A percentile compares a stretch with the other conserved stretches of the same genome.
Conservation (phyloP, 352 stramenopile species). For the Pythium utonaiense region DNA sequence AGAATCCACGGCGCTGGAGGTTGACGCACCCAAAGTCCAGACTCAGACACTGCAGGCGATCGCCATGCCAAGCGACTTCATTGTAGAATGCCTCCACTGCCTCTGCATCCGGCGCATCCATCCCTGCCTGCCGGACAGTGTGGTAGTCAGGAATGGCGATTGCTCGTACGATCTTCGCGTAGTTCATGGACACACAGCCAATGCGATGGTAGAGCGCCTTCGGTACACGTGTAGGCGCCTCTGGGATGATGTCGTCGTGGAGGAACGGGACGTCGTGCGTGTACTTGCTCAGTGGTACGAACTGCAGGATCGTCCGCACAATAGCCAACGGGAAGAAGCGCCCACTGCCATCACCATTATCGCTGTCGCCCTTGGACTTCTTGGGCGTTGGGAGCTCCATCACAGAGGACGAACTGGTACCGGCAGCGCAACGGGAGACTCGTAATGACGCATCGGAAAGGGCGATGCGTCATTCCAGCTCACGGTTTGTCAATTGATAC, state of each 20-base stretch:
- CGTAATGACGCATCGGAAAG: too few relatives aligned
- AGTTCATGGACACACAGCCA: not conserved
- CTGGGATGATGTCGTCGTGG: not conserved
- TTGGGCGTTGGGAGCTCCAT: not conserved
- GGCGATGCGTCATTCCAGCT: too few relatives aligned
- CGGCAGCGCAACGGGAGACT: too few relatives aligned
- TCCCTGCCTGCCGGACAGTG: not conserved
- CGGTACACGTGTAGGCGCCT: not conserved
- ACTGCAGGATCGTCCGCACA: constrained; percentile 1
- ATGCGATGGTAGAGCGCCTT: not conserved
- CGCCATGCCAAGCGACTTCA: not conserved
- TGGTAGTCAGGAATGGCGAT: not conserved
- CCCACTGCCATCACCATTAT: too few relatives aligned
- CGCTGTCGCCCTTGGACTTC: not conserved
- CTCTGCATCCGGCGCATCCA: not conserved
- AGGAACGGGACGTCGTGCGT: not conserved
- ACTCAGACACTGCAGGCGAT: not conserved
- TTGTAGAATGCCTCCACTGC: not conserved
- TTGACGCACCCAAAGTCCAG: not conserved
- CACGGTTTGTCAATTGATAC: too few relatives aligned
- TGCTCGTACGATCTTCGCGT: not conserved
- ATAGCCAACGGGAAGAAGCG: not conserved
- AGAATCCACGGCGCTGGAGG: not conserved
- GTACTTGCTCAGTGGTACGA: not conserved
- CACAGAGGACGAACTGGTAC: too few relatives aligned